Base-by-base conservation (phyloP, 352 stramenopile genomes). In the Sclerospora graminicola region DNA sequence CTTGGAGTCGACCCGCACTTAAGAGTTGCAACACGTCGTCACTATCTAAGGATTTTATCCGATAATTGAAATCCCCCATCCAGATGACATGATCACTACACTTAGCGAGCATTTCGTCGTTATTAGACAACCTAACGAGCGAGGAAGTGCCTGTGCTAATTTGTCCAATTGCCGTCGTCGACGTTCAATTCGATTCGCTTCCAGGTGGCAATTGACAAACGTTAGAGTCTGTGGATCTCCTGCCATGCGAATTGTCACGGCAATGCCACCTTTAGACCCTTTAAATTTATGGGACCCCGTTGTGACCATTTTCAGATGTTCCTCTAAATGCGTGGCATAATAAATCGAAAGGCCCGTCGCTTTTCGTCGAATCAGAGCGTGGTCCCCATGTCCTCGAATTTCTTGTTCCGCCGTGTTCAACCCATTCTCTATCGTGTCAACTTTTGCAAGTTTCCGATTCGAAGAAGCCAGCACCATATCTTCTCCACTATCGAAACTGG, bases 61-160 rank as follows among this genome's bases (percentile, higher is more conserved):
- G 69, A 54, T 88, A 89, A 57, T 86, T 88, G 27, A 91, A 76
- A 50, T 91, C 76, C 2, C 80, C 80, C 60, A 87, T 81, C 74
- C 76, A 87, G 20, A 91, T 54, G 6, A 89, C 62, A 39, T 91
- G 74, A 42, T 86, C 66, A 20, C 80, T 86, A 39, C 75, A 66
- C 8, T 49, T 63, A 2, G 69, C 72, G 0, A 91, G 34, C 5
- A 29, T 60, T 0, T 20, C 24, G 11, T 54, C 39, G 0, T 9
- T 13, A 16, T 7, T 24, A n/a, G n/a, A 23, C 31, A 14, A 19
- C 16, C 60, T 31, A 89, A 54, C 0, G 68, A 55, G 2, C 57
- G 48, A 37, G 72, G 76, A 1, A 91, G 45, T 36, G 71, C 61
- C 0, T 39, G 60, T 0, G 63, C 55, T 8, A 88, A 54, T 23